These are phyloP conservation scores for Suillus placidus DNA, from an alignment of 768 basidiomycete species.

Conservation along the genomic window DNA sequence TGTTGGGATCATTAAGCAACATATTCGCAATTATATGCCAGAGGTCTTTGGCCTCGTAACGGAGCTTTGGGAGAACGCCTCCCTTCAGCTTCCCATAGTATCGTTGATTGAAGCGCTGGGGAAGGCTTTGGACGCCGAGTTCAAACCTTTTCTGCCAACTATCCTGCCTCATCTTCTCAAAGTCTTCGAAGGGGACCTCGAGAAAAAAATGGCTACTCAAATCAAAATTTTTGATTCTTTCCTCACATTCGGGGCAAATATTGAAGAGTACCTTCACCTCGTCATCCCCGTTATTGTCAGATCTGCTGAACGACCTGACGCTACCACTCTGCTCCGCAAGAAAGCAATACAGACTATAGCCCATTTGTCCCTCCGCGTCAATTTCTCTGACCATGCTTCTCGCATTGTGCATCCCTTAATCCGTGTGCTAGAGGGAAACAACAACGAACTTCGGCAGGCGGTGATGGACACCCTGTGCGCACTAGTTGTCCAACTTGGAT, in stretches of 20 bases:
- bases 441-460: conserved; percentile 78
- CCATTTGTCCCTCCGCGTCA: conserved; percentile 86
- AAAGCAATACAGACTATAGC: conserved; percentile 91
- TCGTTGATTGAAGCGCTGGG: conserved; percentile 91
- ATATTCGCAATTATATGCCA: conserved; percentile 88
- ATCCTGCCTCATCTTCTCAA: conserved; percentile 88
- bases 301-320: conserved; percentile 84
- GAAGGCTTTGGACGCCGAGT: conserved; percentile 93
- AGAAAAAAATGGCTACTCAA: conserved; percentile 76
- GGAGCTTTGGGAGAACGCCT: conserved; percentile 86
- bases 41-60: conserved; percentile 84
- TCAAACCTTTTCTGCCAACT: conserved; percentile 92
- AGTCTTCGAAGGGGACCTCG: conserved; percentile 88
- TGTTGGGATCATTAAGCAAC: conserved; percentile 95
- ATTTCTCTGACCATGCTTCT: conserved; percentile 97
- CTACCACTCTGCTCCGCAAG: conserved; percentile 74
- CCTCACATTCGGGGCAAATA: conserved; percentile 91
- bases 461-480: conserved; percentile 95
- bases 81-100: conserved; percentile 89
- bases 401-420: conserved; percentile 96
- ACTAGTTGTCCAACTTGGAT: conserved; percentile 88
- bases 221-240: conserved; percentile 95
- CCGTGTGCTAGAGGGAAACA: conserved; percentile 74
- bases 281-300: conserved; percentile 94
- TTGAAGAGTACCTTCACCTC: conserved; percentile 97